Evolutionary conservation across 108 stramenopile genomes (phyloP).

Genomic region (Fragilariopsis cylindrus): DNA sequence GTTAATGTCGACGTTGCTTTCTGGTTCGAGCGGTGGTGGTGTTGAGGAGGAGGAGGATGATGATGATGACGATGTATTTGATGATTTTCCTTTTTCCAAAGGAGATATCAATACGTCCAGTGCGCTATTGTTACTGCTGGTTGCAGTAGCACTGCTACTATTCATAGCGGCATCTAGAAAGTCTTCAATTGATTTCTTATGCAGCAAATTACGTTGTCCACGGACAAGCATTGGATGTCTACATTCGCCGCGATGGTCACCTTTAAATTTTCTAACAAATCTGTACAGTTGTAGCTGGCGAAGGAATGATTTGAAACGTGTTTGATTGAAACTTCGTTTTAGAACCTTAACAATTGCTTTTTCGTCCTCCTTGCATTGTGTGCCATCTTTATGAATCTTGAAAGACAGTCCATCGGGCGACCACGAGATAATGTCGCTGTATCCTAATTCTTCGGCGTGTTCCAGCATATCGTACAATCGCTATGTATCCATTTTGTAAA

Average conservation of each 20-base stretch:
- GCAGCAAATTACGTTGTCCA: constrained; percentile 1
- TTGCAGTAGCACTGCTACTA: too few relatives aligned
- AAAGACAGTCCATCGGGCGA: constrained; percentile 55
- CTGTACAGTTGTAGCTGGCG: constrained; percentile 12
- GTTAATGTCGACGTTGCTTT: too few relatives aligned
- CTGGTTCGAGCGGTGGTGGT: too few relatives aligned
- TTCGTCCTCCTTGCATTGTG: background rate
- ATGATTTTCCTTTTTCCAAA: too few relatives aligned
- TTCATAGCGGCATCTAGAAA: background rate
- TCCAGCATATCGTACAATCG: constrained; percentile 51
- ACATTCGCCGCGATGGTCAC: constrained; percentile 7
- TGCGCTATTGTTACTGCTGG: too few relatives aligned
- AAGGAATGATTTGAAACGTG: constrained; percentile 13
- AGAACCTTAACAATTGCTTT: background rate
- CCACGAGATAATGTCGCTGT: constrained; percentile 53
- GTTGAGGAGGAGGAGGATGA: too few relatives aligned
- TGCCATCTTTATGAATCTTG: constrained; percentile 25
- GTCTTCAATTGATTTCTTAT: constrained; percentile 7
- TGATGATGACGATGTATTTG: too few relatives aligned
- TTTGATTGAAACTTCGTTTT: constrained; percentile 7
- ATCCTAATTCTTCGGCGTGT: constrained; percentile 24
- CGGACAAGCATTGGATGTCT: constrained; percentile 7
- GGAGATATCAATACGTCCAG: too few relatives aligned
- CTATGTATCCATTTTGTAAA: too few relatives aligned
- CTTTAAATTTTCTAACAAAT: constrained; percentile 7